Evolutionary conservation across 2,329 filamentous ascomycete species (phyloP), one percentile per base, ranked within the genome.

Genomic region (Aspergillus floridensis): DNA sequence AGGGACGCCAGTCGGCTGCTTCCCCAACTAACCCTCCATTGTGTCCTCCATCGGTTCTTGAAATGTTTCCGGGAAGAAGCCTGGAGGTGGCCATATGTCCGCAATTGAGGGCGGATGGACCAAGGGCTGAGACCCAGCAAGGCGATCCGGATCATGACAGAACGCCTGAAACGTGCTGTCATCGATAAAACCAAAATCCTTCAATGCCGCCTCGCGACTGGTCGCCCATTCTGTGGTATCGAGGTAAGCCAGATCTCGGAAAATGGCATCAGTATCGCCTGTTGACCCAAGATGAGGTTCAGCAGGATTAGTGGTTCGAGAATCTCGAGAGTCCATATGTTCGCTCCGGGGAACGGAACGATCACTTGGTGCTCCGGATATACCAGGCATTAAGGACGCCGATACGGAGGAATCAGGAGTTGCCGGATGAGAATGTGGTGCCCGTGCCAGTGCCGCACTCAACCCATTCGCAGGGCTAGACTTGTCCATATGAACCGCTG

Each of bases 161-260:
- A 79, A 79, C 5, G 74, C 76, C 57, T 78, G 74, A 57, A 79
- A 79, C 2, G 77, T 78, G 21, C 65, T 74, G 51, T 78, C 75
- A 46, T 79, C 77, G n/a, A 75, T 62, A 52, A 79, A 79, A 0
- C 77, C 77, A 61, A 79, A 79, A 46, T 79, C 77, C 58, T 74
- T 77, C 31, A 79, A 64, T 0, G 72, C 74, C 24, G 76, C 74
- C 61, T 77, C 73, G 51, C 77, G 74, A 58, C 70, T 77, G 31
- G 65, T 74, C 2, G 76, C 69, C 77, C 77, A 79, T 56, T 79
- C 76, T 26, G 74, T 79, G 5, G 76, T 79, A 59, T 79, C 77
- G 6, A 79, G 71, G 65, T 79, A 76, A 35, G 77, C 77, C 50
- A 79, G 70, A 48, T 80, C 77, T 59, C 78, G 75, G 63, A 80